Base-by-base conservation (phyloP, 2,329 filamentous ascomycete genomes). In the Fusarium subglutinans region DNA sequence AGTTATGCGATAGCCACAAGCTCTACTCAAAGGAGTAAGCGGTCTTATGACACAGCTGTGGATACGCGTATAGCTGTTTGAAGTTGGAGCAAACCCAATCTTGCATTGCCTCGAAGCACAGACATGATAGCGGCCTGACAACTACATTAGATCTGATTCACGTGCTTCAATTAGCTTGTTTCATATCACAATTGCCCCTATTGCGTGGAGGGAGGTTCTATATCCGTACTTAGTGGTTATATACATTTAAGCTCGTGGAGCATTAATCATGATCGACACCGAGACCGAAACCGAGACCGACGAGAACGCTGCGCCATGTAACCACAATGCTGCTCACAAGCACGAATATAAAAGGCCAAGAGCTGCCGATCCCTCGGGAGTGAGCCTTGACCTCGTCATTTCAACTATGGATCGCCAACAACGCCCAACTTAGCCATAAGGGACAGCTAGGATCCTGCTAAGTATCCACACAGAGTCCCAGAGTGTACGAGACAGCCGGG, bases 91-190 rank as follows among this genome's bases (percentile, higher is more conserved):
- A 15, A 11, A 0, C n/a, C 30, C 48, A 11, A 24, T 35, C 12
- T 53, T 35, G 17, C 48, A 35, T 24, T 35, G 17, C 48, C 30
- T 14, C 22, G 6, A 51, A 35, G 30, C 8, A 35, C 6, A 14
- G 22, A 5, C 4, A 3, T 6, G 2, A 2, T 14, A 10, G 11
- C 11, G 8, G 15, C 11, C 2, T 24, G 1, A 4, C 3, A 9
- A 20, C 12, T n/a, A n/a, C 17, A 4, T 35, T 11, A 11, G 18
- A 35, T 20, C 13, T 26, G 30, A 20, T 6, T 20, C 13, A 18
- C 8, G 10, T 35, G 22, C 9, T 35, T 26, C 8, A 51, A 24
- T 20, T 24, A 6, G 13, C 7, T 15, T 20, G 30, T 24, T 35
- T 20, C 17, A 20, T 20, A 6, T 20, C 2, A 13, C 3, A 1